phyloP scores from a whole-genome alignment of 2,329 filamentous ascomycete species.

The Waltergamsia citrina region DNA sequence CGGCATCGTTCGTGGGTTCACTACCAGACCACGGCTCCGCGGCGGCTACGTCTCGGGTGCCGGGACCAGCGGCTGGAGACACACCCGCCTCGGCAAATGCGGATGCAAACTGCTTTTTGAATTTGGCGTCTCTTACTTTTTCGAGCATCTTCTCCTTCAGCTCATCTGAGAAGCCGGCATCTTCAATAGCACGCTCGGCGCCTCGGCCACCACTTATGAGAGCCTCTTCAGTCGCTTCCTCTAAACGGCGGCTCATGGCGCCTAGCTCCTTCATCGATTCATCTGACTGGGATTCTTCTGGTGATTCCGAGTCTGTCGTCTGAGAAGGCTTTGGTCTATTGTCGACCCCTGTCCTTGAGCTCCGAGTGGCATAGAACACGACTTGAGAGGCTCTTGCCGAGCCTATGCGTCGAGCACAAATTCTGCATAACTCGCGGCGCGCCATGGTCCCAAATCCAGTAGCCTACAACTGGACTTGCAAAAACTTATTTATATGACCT shows the following conservation, averaged over 20 bases:
- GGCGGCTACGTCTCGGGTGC: conserved; percentile 53
- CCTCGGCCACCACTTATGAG: conserved; percentile 48
- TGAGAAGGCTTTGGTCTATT: too few relatives aligned
- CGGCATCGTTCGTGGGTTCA: conserved; percentile 65
- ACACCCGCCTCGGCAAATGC: conserved; percentile 40
- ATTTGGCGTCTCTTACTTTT: conserved; percentile 45
- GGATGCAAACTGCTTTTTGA: conserved; percentile 37
- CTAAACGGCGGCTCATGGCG: conserved; percentile 45
- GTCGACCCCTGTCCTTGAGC: too few relatives aligned
- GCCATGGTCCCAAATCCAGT: too few relatives aligned
- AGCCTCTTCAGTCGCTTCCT: conserved; percentile 54
- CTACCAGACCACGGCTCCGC: conserved; percentile 69
- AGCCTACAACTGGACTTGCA: too few relatives aligned
- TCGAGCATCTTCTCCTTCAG: conserved; percentile 48
- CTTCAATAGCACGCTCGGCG: conserved; percentile 48
- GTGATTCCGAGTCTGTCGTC: background rate
- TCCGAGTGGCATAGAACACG: too few relatives aligned
- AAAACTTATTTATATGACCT: too few relatives aligned
- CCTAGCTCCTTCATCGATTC: conserved; percentile 17
- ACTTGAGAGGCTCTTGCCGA: too few relatives aligned
- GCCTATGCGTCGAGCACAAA: too few relatives aligned
- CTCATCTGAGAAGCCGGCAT: conserved; percentile 55
- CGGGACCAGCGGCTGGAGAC: conserved; percentile 51
- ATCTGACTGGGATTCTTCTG: background rate
- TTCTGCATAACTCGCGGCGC: too few relatives aligned